A percentile compares a stretch with the other conserved stretches of the same genome.
Evolutionary conservation across 805 yeast species (phyloP).

Genomic region (Lachancea waltii): DNA sequence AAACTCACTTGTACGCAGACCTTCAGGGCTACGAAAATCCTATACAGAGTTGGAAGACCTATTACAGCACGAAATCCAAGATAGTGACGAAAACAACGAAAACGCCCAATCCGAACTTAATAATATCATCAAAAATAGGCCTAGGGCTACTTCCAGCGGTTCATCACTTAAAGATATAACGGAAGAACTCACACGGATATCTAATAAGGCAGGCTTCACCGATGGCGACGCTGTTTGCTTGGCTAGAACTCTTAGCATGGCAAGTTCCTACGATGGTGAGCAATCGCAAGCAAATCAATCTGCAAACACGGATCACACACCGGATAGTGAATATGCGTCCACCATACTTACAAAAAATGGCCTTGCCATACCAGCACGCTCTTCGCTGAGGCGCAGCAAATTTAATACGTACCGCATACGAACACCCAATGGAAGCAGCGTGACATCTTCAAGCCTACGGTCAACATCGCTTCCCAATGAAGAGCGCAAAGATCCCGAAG

Average conservation of each 20-base stretch:
- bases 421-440: conserved; percentile 15
- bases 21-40: conserved; percentile 30
- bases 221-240: conserved; percentile 77
- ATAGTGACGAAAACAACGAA: conserved; percentile 26
- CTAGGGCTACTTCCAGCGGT: conserved; percentile 6
- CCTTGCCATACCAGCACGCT: conserved; percentile 28
- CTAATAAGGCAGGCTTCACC: conserved; percentile 71
- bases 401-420: conserved; percentile 47
- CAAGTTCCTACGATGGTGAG: conserved; percentile 44
- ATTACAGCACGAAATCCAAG: conserved; percentile 1
- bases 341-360: conserved; percentile 27
- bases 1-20: conserved; percentile 29
- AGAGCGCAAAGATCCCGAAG: neutral
- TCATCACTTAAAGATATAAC: conserved; percentile 70
- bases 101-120: no score
- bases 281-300: no score
- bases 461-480: neutral
- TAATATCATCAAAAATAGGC: no score
- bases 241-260: conserved; percentile 71
- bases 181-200: conserved; percentile 63
- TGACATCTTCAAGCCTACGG: neutral
- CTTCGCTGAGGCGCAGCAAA: conserved; percentile 39
- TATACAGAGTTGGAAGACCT: conserved; percentile 26
- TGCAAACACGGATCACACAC: conserved; percentile 10
- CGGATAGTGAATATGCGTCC: conserved; percentile 27